Conservation (phyloP, 75 land plant genomes). For the Pinus albicaulis region DNA sequence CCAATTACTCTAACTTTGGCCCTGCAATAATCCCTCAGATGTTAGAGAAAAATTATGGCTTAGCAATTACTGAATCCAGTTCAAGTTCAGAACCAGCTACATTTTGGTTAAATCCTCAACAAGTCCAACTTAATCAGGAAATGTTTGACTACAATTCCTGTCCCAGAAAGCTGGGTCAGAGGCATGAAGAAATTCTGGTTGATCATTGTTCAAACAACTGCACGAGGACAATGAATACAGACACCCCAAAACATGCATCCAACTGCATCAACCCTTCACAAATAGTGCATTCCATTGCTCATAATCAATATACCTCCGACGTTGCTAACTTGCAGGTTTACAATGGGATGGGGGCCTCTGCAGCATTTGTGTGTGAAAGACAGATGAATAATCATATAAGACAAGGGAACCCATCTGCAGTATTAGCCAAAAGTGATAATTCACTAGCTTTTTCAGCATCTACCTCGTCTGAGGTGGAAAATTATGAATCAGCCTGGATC, state of each 20-base stretch:
- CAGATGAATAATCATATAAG: background rate
- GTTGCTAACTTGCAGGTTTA: background rate
- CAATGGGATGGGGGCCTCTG: background rate
- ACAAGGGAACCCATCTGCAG: background rate
- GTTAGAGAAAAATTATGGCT: background rate
- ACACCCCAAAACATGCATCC: background rate
- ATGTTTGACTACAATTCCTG: background rate
- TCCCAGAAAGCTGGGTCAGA: slow-evolving; percentile 1
- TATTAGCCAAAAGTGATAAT: background rate
- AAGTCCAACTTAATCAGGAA: slow-evolving; percentile 1
- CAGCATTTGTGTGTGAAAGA: too few species aligned
- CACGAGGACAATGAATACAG: background rate
- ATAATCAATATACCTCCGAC: background rate
- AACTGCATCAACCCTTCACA: background rate
- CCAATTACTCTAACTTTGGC: background rate
- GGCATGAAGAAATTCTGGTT: background rate
- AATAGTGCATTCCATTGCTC: background rate
- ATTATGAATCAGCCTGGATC: background rate
- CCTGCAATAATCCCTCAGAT: background rate
- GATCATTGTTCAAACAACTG: slow-evolving; percentile 1
- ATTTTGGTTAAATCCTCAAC: slow-evolving; percentile 1
- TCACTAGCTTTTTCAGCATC: background rate
- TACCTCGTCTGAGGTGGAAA: background rate
- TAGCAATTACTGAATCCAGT: background rate
- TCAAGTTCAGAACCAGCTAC: background rate